Base-by-base conservation (phyloP, 495 filamentous ascomycete species). In the Trichoderma erinaceum region DNA sequence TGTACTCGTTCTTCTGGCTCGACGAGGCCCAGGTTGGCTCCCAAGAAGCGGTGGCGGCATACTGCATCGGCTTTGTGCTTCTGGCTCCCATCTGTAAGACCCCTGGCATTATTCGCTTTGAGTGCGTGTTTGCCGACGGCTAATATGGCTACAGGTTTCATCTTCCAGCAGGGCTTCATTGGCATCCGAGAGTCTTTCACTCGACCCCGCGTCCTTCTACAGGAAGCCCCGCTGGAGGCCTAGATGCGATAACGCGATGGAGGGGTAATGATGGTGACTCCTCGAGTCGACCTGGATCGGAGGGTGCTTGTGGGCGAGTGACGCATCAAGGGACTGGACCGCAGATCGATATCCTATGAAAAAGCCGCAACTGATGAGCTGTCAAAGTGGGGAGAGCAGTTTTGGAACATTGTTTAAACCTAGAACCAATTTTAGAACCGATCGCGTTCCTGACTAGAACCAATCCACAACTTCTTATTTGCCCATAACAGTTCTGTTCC, bases 1-100 rank as follows among this genome's bases (percentile, higher is more conserved):
- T 78, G 38, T 80, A 77, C 48, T 75, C 77, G 10, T 82, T 79
- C 71, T 84, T 80, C 70, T 85, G 82, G 75, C 73, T 86, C 48
- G 80, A 85, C 50, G 75, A 75, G 12, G 70, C 77, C 32, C 61
- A 69, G 32, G 71, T 73, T 13, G 74, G 75, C 56, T 75, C 73
- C 70, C 72, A 75, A 18, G 71, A 76, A 68, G 71, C 78, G 16
- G 72, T 80, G 29, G 63, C 74, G 67, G 76, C 76, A 1, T 78
- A 77, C 25, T 73, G 69, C 32, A 63, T 75, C 5, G 70, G 65
- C 13, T 84, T 84, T 65, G 68, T 79, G 52, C 71, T 56, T 15
- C 16, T 77, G 46, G 71, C 77, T 0, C 71, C 76, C 3, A 69
- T 71, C 68, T 69, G 81, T 84, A 72, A 78, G 80, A 46, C 18